phyloP scores from a whole-genome alignment of 2,329 filamentous ascomycete genomes.

The Zopfia rhizophila region DNA sequence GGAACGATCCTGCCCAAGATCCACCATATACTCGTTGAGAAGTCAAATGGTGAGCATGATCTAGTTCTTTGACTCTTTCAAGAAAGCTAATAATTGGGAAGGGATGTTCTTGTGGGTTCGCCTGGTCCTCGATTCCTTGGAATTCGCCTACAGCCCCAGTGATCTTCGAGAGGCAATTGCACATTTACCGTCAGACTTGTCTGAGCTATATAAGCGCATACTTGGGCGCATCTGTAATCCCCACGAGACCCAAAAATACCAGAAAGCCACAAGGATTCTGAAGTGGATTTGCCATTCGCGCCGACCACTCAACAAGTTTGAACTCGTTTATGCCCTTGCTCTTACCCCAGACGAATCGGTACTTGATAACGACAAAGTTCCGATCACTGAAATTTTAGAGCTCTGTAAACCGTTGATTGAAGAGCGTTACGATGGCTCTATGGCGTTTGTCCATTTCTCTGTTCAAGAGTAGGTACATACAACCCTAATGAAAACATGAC shows the following conservation, averaged over 20 bases:
- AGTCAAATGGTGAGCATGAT: conserved; percentile 15
- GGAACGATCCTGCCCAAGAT: conserved; percentile 9
- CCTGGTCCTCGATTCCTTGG: conserved; percentile 24
- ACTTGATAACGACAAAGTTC: conserved; percentile 13
- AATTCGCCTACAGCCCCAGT: conserved; percentile 17
- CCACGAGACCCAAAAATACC: conserved; percentile 9
- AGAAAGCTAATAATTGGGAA: conserved; percentile 4
- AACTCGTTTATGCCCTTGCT: conserved; percentile 19
- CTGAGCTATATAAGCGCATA: conserved; percentile 17
- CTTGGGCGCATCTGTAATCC: conserved; percentile 11
- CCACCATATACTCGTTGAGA: conserved; percentile 11
- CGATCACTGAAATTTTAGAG: conserved; percentile 29
- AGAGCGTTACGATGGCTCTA: conserved; percentile 20
- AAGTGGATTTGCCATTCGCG: conserved; percentile 25
- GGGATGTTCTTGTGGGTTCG: conserved; percentile 28
- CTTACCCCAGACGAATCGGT: conserved; percentile 1
- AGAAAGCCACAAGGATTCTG: conserved; percentile 20
- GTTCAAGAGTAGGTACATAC: conserved; percentile 30
- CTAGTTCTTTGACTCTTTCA: too few relatives aligned
- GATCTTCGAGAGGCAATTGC: conserved; percentile 19
- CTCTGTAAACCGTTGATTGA: conserved; percentile 38
- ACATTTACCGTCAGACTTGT: conserved; percentile 21
- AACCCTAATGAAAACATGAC: not conserved
- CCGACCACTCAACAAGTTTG: conserved; percentile 20
- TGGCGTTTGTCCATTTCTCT: conserved; percentile 33